Evolutionary conservation across 1,284 basidiomycete species (phyloP).

Genomic region (Papiliotrema fonsecae): DNA sequence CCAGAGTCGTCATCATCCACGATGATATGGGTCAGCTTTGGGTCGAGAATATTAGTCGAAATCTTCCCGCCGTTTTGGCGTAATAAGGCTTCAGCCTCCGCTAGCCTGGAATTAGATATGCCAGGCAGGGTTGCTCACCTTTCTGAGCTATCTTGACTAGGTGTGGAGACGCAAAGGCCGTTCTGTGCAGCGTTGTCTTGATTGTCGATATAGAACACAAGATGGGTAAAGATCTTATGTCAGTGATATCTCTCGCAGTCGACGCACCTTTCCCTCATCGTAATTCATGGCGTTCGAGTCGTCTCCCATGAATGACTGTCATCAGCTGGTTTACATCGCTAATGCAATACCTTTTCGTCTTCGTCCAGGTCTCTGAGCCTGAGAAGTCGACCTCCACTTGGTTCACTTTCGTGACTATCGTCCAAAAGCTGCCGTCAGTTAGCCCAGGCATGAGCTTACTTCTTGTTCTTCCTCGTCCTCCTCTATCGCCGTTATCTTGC

Average conservation of each 20-base stretch:
- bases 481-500: neutral
- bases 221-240: constrained; percentile 59
- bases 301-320: constrained; percentile 59
- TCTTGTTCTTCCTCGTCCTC: constrained; percentile 6
- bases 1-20: constrained; percentile 54
- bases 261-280: constrained; percentile 56
- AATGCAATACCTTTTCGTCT: constrained; percentile 27
- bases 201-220: constrained; percentile 84
- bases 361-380: constrained; percentile 17
- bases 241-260: no score
- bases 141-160: constrained; percentile 51
- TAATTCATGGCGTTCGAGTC: constrained; percentile 63
- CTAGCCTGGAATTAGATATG: constrained; percentile 53
- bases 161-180: constrained; percentile 54
- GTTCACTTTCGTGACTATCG: constrained; percentile 10
- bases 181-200: constrained; percentile 64
- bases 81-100: constrained; percentile 55
- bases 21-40: constrained; percentile 77
- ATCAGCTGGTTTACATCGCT: neutral
- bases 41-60: constrained; percentile 59
- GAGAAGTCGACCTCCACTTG: constrained; percentile 48
- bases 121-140: constrained; percentile 49
- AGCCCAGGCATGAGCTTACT: constrained; percentile 2
- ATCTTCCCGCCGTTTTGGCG: constrained; percentile 65
- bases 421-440: neutral